These are phyloP conservation scores for Fragaria iinumae DNA, from an alignment of 306 rosid species.

Conservation along the genomic window DNA sequence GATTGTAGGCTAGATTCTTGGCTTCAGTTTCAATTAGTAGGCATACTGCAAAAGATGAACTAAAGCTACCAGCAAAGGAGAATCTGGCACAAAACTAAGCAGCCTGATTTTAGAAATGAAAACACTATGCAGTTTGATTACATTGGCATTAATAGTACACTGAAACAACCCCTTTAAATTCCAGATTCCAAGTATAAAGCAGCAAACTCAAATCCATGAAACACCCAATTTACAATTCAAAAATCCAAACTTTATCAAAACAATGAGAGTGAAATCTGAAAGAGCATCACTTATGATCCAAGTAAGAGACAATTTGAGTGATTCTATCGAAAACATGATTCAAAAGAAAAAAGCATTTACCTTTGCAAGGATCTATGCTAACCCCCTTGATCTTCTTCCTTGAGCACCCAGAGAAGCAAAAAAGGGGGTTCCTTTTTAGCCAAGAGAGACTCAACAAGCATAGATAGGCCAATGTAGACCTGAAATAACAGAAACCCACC, in stretches of 20 bases:
- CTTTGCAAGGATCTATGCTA: constrained; percentile 63
- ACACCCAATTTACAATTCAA: constrained; percentile 30
- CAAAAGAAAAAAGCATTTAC: constrained; percentile 61
- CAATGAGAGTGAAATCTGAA: constrained; percentile 22
- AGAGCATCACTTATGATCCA: constrained; percentile 86
- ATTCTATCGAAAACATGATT: constrained; percentile 32
- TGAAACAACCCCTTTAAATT: constrained; percentile 32
- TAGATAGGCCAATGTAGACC: constrained; percentile 47
- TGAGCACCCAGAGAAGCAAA: constrained; percentile 54
- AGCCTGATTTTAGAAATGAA: constrained; percentile 1
- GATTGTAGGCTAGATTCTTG: constrained; percentile 13
- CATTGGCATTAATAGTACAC: constrained; percentile 20
- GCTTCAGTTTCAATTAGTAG: constrained; percentile 22
- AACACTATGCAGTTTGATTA: constrained; percentile 22
- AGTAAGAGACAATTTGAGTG: constrained; percentile 58
- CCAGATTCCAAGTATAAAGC: constrained; percentile 31
- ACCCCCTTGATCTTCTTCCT: constrained; percentile 63
- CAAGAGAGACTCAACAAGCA: constrained; percentile 55
- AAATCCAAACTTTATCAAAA: constrained; percentile 32
- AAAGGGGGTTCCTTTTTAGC: constrained; percentile 44
- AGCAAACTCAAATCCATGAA: constrained; percentile 34
- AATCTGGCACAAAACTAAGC: constrained; percentile 1
- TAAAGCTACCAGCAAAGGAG: background rate
- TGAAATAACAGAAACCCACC: constrained; percentile 51
- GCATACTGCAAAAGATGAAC: constrained; percentile 8